Conservation (phyloP, 768 basidiomycete genomes). For the Leccinum aurantiacum region DNA sequence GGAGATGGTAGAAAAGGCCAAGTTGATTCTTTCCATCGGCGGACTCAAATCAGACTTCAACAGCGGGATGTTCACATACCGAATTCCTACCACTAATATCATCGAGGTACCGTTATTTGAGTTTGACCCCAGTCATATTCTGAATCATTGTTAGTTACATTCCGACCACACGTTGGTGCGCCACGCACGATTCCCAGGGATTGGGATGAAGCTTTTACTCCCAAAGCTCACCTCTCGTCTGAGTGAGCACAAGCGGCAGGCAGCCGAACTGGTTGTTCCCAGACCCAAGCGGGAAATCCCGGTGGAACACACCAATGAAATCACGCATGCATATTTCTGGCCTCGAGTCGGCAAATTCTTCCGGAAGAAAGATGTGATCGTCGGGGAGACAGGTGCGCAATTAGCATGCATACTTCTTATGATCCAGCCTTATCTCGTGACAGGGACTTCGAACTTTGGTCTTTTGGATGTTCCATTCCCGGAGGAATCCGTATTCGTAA, state of each 20-base stretch:
- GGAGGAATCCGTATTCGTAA: conserved; percentile 59
- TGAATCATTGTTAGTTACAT: conserved; percentile 54
- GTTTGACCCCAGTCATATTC: background rate
- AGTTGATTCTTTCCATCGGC: conserved; percentile 75
- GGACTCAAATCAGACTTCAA: conserved; percentile 78
- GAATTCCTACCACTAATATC: conserved; percentile 54
- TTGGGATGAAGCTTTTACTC: conserved; percentile 78
- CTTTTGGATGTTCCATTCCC: conserved; percentile 81
- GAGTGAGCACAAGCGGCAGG: conserved; percentile 39
- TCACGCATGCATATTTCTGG: conserved; percentile 86
- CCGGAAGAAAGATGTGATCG: conserved; percentile 66
- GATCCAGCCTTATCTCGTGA: background rate
- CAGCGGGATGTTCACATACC: conserved; percentile 83
- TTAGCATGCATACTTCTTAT: background rate
- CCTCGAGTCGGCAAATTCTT: conserved; percentile 75
- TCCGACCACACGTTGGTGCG: conserved; percentile 69
- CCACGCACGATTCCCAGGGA: conserved; percentile 59
- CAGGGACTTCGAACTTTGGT: conserved; percentile 81
- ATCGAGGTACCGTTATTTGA: conserved; percentile 53
- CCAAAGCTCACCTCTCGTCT: conserved; percentile 65
- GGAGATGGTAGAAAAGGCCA: conserved; percentile 70
- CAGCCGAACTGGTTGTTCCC: conserved; percentile 48
- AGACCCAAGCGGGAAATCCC: conserved; percentile 43
- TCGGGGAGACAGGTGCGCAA: conserved; percentile 77
- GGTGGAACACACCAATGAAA: conserved; percentile 47